Percentiles rank a stretch among this genome's conserved stretches.
These are phyloP conservation scores for Furcasterigmium sp. DNA, from an alignment of 2,329 filamentous ascomycete species.

Conservation along the genomic window DNA sequence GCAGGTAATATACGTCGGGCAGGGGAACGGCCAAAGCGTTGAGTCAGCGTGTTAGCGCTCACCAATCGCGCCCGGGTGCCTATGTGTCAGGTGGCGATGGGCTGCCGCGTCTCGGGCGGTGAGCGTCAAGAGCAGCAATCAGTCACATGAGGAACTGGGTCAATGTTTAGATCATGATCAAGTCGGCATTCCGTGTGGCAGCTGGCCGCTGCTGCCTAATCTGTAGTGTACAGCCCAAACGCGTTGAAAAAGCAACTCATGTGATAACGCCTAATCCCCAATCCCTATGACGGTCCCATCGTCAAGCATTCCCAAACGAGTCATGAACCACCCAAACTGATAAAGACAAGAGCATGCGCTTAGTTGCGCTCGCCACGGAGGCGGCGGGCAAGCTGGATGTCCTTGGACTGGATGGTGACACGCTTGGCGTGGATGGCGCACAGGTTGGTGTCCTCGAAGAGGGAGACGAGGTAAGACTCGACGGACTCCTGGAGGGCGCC, in stretches of 20 bases:
- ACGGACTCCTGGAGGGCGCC: slow-evolving; percentile 97
- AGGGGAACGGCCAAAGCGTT: no score
- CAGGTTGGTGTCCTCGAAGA: slow-evolving; percentile 97
- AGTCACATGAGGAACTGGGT: no score
- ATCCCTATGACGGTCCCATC: slow-evolving; percentile 21
- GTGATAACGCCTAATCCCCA: slow-evolving; percentile 39
- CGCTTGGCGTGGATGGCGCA: slow-evolving; percentile 99
- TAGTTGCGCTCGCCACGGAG: slow-evolving; percentile 92
- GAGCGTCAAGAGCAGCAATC: no score
- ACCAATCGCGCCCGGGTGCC: no score
- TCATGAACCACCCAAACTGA: slow-evolving; percentile 32
- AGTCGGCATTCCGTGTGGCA: slow-evolving; percentile 25
- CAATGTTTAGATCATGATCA: slow-evolving; percentile 25
- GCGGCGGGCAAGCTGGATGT: slow-evolving; percentile 93
- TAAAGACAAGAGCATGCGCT: slow-evolving; percentile 25
- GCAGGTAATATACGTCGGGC: no score
- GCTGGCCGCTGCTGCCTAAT: slow-evolving; percentile 26
- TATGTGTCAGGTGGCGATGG: no score
- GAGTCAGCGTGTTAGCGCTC: no score
- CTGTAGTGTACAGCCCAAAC: slow-evolving; percentile 39
- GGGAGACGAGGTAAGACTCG: slow-evolving; percentile 96
- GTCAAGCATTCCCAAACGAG: slow-evolving; percentile 34
- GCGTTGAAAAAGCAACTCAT: slow-evolving; percentile 32
- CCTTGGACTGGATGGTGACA: slow-evolving; percentile 96
- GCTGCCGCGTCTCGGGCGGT: no score